A percentile compares a stretch with the other conserved stretches of the same genome.
Evolutionary conservation across 2,329 filamentous ascomycete species (phyloP).

Genomic region (Macrophomina phaseolina): DNA sequence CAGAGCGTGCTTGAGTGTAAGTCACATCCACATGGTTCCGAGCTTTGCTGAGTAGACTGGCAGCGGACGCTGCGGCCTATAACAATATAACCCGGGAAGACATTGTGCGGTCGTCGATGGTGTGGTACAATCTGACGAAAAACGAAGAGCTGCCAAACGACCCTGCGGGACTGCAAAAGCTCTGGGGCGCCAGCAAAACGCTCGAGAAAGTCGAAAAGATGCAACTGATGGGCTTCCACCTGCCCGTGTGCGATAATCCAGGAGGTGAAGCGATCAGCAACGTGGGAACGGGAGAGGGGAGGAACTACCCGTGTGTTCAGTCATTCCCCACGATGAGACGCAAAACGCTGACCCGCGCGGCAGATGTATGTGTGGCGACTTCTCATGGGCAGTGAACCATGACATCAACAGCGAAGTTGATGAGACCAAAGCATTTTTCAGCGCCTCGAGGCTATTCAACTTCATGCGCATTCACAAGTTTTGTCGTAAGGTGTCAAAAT

Average conservation of each 20-base stretch:
- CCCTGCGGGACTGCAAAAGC: no score
- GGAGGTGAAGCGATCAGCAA: conserved; percentile 31
- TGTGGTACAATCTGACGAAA: neutral
- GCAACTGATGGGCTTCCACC: neutral
- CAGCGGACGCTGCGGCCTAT: neutral
- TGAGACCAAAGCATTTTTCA: no score
- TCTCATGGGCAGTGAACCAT: conserved; percentile 24
- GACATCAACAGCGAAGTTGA: no score
- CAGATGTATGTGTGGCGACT: conserved; percentile 32
- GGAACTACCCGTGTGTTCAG: conserved; percentile 29
- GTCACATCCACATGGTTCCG: neutral
- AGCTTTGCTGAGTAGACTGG: neutral
- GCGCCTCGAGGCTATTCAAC: no score
- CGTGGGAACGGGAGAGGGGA: conserved; percentile 10
- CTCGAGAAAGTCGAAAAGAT: neutral
- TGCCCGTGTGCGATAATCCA: conserved; percentile 28
- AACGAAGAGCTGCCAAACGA: neutral
- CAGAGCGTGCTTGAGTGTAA: neutral
- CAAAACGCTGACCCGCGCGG: neutral
- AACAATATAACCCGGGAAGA: neutral
- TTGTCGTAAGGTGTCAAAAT: no score
- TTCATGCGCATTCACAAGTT: no score
- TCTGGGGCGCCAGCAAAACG: no score
- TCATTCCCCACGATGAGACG: neutral
- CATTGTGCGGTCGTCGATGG: neutral